A percentile compares a stretch with the other conserved stretches of the same genome.
Evolutionary conservation across 345 rosid genomes (phyloP).

Genomic region (Barbarea vulgaris): DNA sequence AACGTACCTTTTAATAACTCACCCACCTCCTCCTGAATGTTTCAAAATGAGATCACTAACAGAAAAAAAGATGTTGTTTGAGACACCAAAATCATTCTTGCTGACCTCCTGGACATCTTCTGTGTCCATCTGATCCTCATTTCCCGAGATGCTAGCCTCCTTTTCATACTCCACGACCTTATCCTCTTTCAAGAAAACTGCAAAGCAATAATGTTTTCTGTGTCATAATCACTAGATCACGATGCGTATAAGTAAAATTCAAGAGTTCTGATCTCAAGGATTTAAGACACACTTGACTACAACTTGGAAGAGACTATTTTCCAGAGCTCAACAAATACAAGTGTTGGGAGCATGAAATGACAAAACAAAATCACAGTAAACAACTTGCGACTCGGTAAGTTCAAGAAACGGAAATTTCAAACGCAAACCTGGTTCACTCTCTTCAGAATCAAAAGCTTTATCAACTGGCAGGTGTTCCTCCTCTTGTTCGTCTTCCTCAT

Average conservation of each 20-base stretch:
- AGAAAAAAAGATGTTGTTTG: constrained; percentile 21
- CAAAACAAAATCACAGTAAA: constrained; percentile 4
- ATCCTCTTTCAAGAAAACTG: constrained; percentile 42
- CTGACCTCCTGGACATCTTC: constrained; percentile 54
- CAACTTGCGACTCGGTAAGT: not conserved
- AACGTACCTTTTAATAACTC: constrained; percentile 47
- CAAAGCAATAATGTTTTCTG: constrained; percentile 42
- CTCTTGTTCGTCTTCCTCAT: constrained; percentile 72
- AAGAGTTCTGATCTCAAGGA: not conserved
- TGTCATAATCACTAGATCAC: constrained; percentile 31
- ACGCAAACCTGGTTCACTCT: constrained; percentile 51
- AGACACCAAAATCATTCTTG: constrained; percentile 16
- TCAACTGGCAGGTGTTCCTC: constrained; percentile 50
- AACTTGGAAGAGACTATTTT: constrained; percentile 1
- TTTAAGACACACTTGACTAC: not conserved
- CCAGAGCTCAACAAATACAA: not conserved
- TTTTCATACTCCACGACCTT: constrained; percentile 43
- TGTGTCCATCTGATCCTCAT: constrained; percentile 49
- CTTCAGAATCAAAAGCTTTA: constrained; percentile 45
- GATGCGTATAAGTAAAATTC: constrained; percentile 13
- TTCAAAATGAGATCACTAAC: constrained; percentile 32
- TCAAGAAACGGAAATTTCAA: not conserved
- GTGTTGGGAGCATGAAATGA: constrained; percentile 10
- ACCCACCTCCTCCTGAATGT: constrained; percentile 47
- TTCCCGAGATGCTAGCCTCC: constrained; percentile 41